These are phyloP conservation scores for Pichia sp. DNA, from an alignment of 1,139 yeast genomes.

Conservation along the genomic window DNA sequence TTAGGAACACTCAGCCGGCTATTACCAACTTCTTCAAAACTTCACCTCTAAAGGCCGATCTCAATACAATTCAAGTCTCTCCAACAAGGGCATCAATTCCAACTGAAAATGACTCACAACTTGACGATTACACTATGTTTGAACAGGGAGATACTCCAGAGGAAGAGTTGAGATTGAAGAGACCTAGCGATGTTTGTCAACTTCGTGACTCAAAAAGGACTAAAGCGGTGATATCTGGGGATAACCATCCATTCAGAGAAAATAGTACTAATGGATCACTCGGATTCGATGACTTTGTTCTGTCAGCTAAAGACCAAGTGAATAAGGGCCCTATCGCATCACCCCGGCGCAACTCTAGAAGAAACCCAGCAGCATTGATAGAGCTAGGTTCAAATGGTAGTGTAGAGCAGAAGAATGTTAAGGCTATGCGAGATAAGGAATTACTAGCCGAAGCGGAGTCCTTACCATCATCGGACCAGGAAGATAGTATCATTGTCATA, in stretches of 20 bases:
- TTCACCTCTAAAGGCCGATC: too few species aligned
- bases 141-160: too few species aligned
- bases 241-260: too few species aligned
- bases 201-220: not conserved
- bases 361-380: conserved; percentile 3
- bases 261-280: too few species aligned
- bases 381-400: conserved; percentile 13
- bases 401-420: conserved; percentile 8
- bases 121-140: too few species aligned
- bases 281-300: too few species aligned
- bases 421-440: conserved; percentile 2
- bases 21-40: conserved; percentile 11
- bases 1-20: conserved; percentile 7
- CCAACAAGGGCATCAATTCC: not conserved
- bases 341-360: not conserved
- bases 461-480: conserved; percentile 1
- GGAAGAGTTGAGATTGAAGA: too few species aligned
- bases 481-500: conserved; percentile 3
- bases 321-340: too few species aligned
- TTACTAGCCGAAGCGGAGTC: conserved; percentile 3
- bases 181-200: not conserved
- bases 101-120: not conserved
- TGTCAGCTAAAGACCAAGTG: too few species aligned
- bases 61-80: not conserved
- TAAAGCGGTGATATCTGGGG: not conserved